Conservation (phyloP, 345 rosid species). For the Eutrema heterophyllum region DNA sequence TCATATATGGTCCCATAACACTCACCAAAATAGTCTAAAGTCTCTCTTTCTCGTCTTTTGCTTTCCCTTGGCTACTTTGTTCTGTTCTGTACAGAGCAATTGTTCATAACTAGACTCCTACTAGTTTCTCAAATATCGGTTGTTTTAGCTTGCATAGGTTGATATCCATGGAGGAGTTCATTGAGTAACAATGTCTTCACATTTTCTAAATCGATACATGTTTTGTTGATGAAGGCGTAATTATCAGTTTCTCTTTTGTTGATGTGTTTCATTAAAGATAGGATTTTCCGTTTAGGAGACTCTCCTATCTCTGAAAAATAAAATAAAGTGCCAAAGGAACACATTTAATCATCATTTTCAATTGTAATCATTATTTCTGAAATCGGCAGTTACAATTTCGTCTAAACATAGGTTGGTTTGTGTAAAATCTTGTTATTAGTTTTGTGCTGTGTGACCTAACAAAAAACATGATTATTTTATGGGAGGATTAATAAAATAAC, state of each 20-base stretch:
- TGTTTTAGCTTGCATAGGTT: not conserved
- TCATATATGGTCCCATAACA: not conserved
- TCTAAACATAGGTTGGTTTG: not conserved
- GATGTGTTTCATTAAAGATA: not conserved
- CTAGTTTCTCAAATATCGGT: not conserved
- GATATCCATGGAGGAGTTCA: not conserved
- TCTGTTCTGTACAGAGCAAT: not conserved
- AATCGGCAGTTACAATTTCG: not conserved
- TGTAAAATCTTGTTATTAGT: not conserved
- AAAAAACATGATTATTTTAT: no score
- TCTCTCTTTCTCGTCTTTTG: no score
- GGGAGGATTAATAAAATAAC: no score
- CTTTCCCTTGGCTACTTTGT: not conserved
- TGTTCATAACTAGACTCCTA: not conserved
- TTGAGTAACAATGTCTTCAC: not conserved
- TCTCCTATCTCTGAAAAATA: not conserved
- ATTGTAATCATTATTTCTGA: not conserved
- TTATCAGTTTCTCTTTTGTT: not conserved
- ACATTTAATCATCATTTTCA: not conserved
- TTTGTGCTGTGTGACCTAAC: not conserved
- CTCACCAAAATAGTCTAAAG: not conserved
- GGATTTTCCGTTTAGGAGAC: not conserved
- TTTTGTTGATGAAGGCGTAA: not conserved
- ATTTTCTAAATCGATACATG: not conserved
- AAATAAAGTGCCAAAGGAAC: not conserved